Evolutionary conservation across 768 basidiomycete species (phyloP).

Genomic region (Xanthoconium purpureum): DNA sequence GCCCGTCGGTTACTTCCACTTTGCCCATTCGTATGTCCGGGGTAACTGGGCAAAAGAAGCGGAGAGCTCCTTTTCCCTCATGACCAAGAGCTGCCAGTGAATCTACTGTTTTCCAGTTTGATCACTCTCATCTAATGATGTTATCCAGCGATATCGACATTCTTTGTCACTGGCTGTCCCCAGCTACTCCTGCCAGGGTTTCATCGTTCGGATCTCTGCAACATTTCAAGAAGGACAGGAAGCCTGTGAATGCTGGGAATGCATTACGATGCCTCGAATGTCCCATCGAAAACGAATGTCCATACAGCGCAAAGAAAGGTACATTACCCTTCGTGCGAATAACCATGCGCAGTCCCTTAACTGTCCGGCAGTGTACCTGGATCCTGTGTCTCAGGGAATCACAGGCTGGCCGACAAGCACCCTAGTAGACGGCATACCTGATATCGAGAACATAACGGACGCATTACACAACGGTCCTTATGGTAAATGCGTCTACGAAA

Average conservation of each 20-base stretch:
- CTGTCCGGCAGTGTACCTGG: slow-evolving; percentile 65
- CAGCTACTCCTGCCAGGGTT: slow-evolving; percentile 60
- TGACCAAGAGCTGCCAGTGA: slow-evolving; percentile 92
- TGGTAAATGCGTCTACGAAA: slow-evolving; percentile 82
- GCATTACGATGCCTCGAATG: slow-evolving; percentile 79
- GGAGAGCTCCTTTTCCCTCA: slow-evolving; percentile 72
- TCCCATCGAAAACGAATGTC: slow-evolving; percentile 64
- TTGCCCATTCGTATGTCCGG: slow-evolving; percentile 86
- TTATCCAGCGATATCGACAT: slow-evolving; percentile 76
- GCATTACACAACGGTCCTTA: slow-evolving; percentile 72
- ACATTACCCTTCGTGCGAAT: slow-evolving; percentile 14
- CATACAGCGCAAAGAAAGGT: slow-evolving; percentile 89
- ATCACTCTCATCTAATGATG: slow-evolving; percentile 1
- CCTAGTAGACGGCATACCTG: slow-evolving; percentile 77
- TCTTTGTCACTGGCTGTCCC: slow-evolving; percentile 72
- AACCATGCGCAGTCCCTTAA: not conserved
- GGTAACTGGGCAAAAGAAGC: slow-evolving; percentile 75
- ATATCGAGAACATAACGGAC: slow-evolving; percentile 79
- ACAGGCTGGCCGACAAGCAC: slow-evolving; percentile 61
- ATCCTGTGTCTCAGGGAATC: slow-evolving; percentile 53
- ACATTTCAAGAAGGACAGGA: slow-evolving; percentile 73
- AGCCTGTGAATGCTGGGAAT: slow-evolving; percentile 65
- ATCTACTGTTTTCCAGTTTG: slow-evolving; percentile 22
- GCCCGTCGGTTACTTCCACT: slow-evolving; percentile 84
- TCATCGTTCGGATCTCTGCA: slow-evolving; percentile 85